These are phyloP conservation scores for Pseudogymnoascus sp. DNA, from an alignment of 2,329 filamentous ascomycete species.

Conservation along the genomic window DNA sequence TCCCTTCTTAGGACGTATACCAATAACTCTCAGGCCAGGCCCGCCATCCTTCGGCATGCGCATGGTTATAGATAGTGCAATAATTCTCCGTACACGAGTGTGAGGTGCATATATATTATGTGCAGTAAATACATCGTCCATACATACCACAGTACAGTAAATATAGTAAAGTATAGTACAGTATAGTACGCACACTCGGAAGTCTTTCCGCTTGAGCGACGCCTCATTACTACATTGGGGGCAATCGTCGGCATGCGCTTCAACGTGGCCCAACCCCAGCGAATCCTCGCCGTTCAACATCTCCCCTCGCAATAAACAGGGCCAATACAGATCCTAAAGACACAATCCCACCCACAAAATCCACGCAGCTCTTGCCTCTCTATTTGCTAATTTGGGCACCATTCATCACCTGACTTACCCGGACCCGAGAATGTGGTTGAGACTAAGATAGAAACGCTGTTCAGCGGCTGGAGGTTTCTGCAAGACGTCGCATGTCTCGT, in stretches of 20 bases:
- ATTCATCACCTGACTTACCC: constrained; percentile 6
- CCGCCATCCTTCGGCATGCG: background rate
- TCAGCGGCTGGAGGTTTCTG: constrained; percentile 3
- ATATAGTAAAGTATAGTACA: background rate
- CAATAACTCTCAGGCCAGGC: background rate
- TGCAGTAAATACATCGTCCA: background rate
- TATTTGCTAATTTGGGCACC: background rate
- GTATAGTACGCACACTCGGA: background rate
- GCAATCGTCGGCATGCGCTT: background rate
- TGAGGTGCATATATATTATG: background rate
- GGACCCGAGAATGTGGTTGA: constrained; percentile 6
- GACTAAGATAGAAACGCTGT: constrained; percentile 2
- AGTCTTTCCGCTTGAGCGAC: constrained; percentile 1
- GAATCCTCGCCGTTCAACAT: background rate
- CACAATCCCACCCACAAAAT: background rate
- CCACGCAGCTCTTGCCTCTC: background rate
- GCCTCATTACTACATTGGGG: constrained; percentile 2
- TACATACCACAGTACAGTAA: background rate
- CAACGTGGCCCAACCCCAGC: constrained; percentile 5
- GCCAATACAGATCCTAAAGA: background rate
- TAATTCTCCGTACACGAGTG: background rate
- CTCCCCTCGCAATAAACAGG: background rate
- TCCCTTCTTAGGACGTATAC: background rate
- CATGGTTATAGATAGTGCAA: background rate
- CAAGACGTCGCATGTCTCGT: constrained; percentile 1